Conservation (phyloP, 1,139 yeast species). For the Yamadazyma triangularis region DNA sequence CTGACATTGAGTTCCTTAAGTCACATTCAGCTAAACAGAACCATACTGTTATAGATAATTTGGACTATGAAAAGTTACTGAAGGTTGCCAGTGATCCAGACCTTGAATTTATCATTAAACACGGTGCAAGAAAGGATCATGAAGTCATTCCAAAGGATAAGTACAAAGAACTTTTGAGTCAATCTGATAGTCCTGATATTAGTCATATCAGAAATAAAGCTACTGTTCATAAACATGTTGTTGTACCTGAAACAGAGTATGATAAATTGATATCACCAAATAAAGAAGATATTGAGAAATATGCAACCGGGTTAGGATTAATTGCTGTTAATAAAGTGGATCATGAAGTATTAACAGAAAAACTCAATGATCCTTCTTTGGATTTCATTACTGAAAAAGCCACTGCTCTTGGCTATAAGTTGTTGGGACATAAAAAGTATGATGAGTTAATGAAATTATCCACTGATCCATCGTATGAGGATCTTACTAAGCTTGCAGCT, state of each 20-base stretch:
- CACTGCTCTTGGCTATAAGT: constrained; percentile 7
- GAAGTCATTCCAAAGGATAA: constrained; percentile 4
- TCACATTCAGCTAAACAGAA: constrained; percentile 11
- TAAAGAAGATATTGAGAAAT: constrained; percentile 7
- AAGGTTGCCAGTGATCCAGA: constrained; percentile 17
- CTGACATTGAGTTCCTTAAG: constrained; percentile 11
- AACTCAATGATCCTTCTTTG: constrained; percentile 15
- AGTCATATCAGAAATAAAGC: constrained; percentile 20
- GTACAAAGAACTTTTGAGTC: constrained; percentile 3
- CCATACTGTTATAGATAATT: constrained; percentile 4
- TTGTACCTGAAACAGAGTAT: constrained; percentile 17
- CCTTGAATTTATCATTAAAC: constrained; percentile 17
- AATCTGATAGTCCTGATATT: constrained; percentile 9
- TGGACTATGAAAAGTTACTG: constrained; percentile 9
- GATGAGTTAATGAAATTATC: constrained; percentile 5
- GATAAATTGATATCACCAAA: constrained; percentile 11
- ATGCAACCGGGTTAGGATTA: constrained; percentile 8
- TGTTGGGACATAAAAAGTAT: constrained; percentile 5
- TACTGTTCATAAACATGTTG: constrained; percentile 10
- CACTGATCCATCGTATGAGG: constrained; percentile 12
- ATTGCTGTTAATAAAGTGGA: constrained; percentile 16
- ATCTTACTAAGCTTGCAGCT: constrained; percentile 9
- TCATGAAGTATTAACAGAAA: constrained; percentile 10
- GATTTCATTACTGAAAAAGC: constrained; percentile 17
- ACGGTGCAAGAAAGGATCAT: constrained; percentile 14